phyloP scores from a whole-genome alignment of 2,329 filamentous ascomycete species.

The Chaetomiaceae sp. region DNA sequence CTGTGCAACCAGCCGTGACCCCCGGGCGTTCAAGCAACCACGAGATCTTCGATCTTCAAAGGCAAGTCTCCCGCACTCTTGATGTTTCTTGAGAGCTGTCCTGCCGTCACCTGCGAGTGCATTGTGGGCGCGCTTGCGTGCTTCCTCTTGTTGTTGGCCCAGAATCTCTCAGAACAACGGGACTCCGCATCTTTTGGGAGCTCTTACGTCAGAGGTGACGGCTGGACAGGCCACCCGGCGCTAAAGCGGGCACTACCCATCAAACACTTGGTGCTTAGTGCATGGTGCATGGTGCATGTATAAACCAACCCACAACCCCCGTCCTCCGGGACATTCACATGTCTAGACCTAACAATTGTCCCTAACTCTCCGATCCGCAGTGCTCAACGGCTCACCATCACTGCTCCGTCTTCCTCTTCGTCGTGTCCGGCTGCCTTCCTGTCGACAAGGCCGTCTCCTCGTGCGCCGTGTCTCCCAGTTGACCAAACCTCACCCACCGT shows the following conservation, averaged over 20 bases:
- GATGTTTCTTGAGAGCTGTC: no score
- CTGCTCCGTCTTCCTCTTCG: neutral
- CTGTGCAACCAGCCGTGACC: no score
- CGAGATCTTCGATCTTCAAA: no score
- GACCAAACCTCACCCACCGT: no score
- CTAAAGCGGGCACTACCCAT: neutral
- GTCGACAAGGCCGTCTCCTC: no score
- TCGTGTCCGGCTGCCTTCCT: no score
- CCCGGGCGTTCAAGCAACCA: no score
- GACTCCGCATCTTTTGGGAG: slow-evolving; percentile 7
- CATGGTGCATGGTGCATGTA: neutral
- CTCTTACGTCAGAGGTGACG: slow-evolving; percentile 18
- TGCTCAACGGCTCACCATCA: neutral
- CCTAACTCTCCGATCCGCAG: neutral
- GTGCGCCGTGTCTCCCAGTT: no score
- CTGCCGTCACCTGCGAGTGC: neutral
- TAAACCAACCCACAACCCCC: neutral
- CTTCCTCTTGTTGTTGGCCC: neutral
- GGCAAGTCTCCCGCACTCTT: no score
- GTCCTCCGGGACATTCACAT: neutral
- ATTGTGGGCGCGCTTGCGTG: neutral
- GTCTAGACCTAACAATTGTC: neutral
- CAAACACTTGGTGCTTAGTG: no score
- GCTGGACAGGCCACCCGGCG: neutral
- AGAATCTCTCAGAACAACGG: neutral